Evolutionary conservation across 2,329 filamentous ascomycete genomes (phyloP).

Genomic region (Aspergillus terreus): DNA sequence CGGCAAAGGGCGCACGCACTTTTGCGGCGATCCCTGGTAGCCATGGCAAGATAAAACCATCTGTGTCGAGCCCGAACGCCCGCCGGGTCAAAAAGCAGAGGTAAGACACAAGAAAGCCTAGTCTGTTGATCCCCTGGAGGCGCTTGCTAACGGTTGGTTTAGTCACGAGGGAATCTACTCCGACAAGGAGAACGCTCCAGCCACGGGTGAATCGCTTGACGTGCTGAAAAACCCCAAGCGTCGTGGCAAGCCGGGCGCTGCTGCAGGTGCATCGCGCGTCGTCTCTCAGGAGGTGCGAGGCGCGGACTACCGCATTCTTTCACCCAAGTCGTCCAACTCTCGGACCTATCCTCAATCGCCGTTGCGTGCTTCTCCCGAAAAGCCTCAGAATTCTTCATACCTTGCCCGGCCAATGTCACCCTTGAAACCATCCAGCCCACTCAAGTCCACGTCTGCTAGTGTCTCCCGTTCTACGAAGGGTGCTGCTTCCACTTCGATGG

Average conservation of each 20-base stretch:
- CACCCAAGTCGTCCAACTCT: slow-evolving; percentile 78
- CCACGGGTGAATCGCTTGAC: slow-evolving; percentile 37
- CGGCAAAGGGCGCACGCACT: slow-evolving; percentile 26
- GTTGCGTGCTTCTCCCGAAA: slow-evolving; percentile 42
- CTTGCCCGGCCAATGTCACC: slow-evolving; percentile 60
- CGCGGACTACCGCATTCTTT: slow-evolving; percentile 62
- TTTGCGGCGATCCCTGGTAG: slow-evolving; percentile 28
- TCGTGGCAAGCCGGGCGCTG: slow-evolving; percentile 43
- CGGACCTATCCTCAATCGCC: slow-evolving; percentile 61
- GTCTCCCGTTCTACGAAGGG: slow-evolving; percentile 19
- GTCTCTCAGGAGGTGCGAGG: slow-evolving; percentile 42
- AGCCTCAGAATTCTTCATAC: slow-evolving; percentile 50
- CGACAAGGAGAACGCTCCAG: slow-evolving; percentile 71
- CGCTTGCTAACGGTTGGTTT: slow-evolving; percentile 8
- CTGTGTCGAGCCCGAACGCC: slow-evolving; percentile 25
- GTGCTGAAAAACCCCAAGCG: slow-evolving; percentile 69
- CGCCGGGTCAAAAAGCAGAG: slow-evolving; percentile 30
- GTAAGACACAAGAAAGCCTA: slow-evolving; percentile 16
- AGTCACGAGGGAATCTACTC: slow-evolving; percentile 62
- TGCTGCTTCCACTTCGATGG: slow-evolving; percentile 24
- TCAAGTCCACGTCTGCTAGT: slow-evolving; percentile 28
- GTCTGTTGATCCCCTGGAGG: not conserved
- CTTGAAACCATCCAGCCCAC: slow-evolving; percentile 51
- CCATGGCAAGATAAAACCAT: slow-evolving; percentile 22
- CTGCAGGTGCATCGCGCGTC: slow-evolving; percentile 36